phyloP scores from a whole-genome alignment of 148 eudicot species.

The Chenopodium formosanum region DNA sequence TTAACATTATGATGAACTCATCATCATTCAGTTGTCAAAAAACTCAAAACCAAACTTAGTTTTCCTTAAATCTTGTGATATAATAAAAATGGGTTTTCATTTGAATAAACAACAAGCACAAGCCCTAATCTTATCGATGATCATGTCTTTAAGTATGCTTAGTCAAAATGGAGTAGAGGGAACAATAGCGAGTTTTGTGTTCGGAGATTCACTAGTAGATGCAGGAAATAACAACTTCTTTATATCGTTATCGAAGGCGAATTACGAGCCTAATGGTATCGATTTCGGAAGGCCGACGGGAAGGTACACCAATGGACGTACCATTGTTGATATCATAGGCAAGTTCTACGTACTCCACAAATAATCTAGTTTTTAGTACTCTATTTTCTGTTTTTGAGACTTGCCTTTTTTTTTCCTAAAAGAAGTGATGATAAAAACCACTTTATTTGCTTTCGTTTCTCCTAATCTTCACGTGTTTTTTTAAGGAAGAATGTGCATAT shows the following conservation, averaged over 20 bases:
- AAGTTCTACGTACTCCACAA: conserved; percentile 9
- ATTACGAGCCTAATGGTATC: conserved; percentile 62
- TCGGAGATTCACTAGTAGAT: conserved; percentile 84
- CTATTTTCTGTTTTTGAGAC: not conserved
- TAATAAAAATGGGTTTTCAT: conserved; percentile 1
- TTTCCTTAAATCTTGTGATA: not conserved
- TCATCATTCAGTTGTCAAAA: not conserved
- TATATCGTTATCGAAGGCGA: conserved; percentile 57
- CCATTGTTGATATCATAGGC: conserved; percentile 72
- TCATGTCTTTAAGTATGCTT: not conserved
- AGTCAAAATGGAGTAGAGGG: not conserved
- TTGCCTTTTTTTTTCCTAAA: not conserved
- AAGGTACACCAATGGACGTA: conserved; percentile 73
- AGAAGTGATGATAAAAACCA: not conserved
- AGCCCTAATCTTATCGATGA: not conserved
- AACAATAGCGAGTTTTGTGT: conserved; percentile 58
- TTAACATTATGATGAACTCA: not conserved
- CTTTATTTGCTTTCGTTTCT: not conserved
- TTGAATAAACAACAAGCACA: not conserved
- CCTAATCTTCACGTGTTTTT: not conserved
- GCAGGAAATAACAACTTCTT: conserved; percentile 81
- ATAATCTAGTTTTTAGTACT: not conserved
- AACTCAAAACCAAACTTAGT: too few relatives aligned
- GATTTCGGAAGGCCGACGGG: conserved; percentile 81
- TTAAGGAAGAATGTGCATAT: not conserved